Conservation (phyloP, 1,284 basidiomycete genomes). For the Sporisorium iseilematis-ciliati region DNA sequence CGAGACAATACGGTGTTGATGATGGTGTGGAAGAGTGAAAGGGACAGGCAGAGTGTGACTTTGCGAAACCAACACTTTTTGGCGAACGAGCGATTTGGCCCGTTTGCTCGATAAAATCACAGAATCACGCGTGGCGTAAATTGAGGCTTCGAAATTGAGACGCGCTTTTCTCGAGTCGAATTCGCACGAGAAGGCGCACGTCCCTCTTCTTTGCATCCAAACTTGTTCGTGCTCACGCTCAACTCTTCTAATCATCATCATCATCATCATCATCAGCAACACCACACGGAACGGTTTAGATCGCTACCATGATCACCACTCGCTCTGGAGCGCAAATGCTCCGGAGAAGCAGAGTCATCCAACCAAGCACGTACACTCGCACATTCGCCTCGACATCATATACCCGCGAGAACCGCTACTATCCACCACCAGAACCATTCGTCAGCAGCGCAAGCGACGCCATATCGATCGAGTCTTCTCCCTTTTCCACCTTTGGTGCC, state of each 20-base stretch:
- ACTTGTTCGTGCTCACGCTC: background rate
- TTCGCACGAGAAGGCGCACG: conserved; percentile 41
- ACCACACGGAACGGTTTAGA: background rate
- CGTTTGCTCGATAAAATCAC: conserved; percentile 5
- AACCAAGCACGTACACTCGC: background rate
- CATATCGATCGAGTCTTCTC: conserved; percentile 35
- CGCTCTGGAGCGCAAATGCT: conserved; percentile 17
- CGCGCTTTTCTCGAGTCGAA: conserved; percentile 8
- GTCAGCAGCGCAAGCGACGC: conserved; percentile 14
- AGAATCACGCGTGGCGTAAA: conserved; percentile 39
- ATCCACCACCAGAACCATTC: conserved; percentile 52
- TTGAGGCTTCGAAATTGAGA: conserved; percentile 14
- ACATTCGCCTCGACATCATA: conserved; percentile 20
- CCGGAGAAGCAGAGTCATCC: background rate
- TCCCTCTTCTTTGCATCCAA: conserved; percentile 7
- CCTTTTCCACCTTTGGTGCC: conserved; percentile 63
- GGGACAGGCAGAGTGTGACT: background rate
- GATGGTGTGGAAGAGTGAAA: background rate
- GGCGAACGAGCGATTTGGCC: background rate
- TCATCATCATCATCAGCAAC: background rate
- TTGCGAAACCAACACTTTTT: conserved; percentile 21
- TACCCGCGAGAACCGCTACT: conserved; percentile 38
- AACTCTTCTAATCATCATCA: background rate
- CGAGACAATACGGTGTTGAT: background rate
- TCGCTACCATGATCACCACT: conserved; percentile 11